These are phyloP conservation scores for Sisymbrium irio DNA, from an alignment of 345 rosid genomes.

Conservation along the genomic window DNA sequence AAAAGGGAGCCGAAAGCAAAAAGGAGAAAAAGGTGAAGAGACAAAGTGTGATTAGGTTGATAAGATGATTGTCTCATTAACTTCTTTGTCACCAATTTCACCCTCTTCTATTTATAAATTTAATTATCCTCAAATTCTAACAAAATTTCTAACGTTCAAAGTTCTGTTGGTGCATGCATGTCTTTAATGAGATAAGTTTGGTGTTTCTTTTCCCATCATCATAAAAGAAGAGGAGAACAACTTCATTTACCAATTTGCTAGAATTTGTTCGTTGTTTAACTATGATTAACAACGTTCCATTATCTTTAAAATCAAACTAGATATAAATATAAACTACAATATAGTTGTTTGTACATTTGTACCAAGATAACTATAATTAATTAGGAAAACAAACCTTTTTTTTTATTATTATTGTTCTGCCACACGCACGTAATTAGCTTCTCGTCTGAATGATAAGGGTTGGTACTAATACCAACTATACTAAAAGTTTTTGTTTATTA, in stretches of 20 bases:
- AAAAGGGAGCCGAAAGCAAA: conserved; percentile 31
- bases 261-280: neutral
- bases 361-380: neutral
- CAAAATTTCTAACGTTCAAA: neutral
- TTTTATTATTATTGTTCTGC: neutral
- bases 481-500: neutral
- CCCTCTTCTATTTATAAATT: neutral
- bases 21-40: conserved; percentile 16
- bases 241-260: neutral
- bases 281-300: conserved; percentile 9
- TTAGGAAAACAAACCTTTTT: neutral
- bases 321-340: neutral
- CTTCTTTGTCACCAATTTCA: conserved; percentile 1
- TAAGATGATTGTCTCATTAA: conserved; percentile 22
- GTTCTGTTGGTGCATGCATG: neutral
- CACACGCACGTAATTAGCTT: neutral
- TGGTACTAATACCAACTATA: neutral
- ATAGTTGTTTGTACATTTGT: neutral
- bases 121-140: neutral
- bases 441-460: neutral
- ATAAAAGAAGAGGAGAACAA: neutral
- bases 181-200: neutral
- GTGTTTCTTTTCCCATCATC: neutral
- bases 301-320: neutral
- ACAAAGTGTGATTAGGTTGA: conserved; percentile 30